Conservation (phyloP, 331 rosid genomes). For the Cydonia oblonga region DNA sequence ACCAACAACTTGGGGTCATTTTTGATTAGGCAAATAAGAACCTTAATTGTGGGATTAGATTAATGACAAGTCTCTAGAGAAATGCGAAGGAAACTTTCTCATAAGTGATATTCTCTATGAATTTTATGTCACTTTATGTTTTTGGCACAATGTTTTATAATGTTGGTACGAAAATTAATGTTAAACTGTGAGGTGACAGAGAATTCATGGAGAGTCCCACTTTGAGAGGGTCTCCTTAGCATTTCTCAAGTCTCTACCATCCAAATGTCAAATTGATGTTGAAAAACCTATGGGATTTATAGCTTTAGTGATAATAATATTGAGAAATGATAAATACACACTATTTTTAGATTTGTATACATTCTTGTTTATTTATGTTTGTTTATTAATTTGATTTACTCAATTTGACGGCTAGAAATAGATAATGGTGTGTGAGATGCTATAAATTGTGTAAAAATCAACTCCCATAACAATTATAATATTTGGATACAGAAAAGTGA, state of each 20-base stretch:
- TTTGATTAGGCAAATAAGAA: neutral
- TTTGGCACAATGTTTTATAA: too few relatives aligned
- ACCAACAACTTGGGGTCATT: neutral
- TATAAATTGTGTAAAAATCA: neutral
- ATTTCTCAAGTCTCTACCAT: neutral
- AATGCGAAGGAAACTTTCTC: too few relatives aligned
- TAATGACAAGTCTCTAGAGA: neutral
- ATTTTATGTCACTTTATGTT: too few relatives aligned
- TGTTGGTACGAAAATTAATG: too few relatives aligned
- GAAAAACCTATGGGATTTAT: neutral
- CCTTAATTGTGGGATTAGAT: neutral
- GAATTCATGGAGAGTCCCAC: too few relatives aligned
- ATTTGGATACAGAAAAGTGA: neutral
- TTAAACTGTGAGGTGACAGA: too few relatives aligned
- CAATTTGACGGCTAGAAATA: too few relatives aligned
- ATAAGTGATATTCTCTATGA: too few relatives aligned
- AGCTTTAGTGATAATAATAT: neutral
- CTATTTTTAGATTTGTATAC: too few relatives aligned
- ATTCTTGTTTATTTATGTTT: too few relatives aligned
- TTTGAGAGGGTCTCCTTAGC: too few relatives aligned
- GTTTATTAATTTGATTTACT: neutral
- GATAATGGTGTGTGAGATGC: fast-evolving
- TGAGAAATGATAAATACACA: neutral
- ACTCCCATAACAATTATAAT: too few relatives aligned
- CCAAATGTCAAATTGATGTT: neutral